Evolutionary conservation across 2,329 filamentous ascomycete genomes (phyloP), one percentile per base, ranked within the genome.

Genomic region (Didymella segeticola): DNA sequence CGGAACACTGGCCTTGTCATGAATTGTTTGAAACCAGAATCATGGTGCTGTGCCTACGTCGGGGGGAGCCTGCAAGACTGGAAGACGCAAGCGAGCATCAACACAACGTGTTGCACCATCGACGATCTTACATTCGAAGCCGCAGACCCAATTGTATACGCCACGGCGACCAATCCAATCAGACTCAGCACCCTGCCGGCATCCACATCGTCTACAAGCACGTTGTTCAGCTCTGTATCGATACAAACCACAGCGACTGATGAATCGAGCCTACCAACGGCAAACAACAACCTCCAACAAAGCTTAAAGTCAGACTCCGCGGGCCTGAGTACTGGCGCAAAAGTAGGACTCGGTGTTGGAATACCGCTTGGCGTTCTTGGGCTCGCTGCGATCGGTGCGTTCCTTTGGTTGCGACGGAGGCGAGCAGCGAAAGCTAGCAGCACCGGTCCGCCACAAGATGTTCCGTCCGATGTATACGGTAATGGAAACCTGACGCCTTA

Each of bases 51-150:
- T 14, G 47, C 30, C 1, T 50, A 50, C 23, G 47, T 50, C 10
- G 38, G 47, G 4, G 47, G 22, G 11, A 37, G 38, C 14, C 19
- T 50, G 7, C 36, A 29, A 12, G 47, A 26, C 19, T 50, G 47
- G 47, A 10, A 23, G 2, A 36, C n/a, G 17, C 38, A 26, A 11
- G 47, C 38, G 12, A 10, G 12, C 2, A 42, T 42, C 37, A 52
- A 58, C 36, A 48, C 47, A 9, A 58, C 42, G 14, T 56, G 51
- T 15, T 57, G 53, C 38, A 34, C 49, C 9, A 51, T 53, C n/a
- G 43, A 49, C 12, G 48, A 57, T 20, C 26, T 57, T 11, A 43
- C 22, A 6, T 57, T 57, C 39, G 29, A 14, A 12, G 48, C 48
- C 15, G 14, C 27, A 12, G 48, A 50, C 19, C 53, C 53, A 8